Evolutionary conservation across 495 filamentous ascomycete genomes (phyloP).

Genomic region (Penicillium silybi): DNA sequence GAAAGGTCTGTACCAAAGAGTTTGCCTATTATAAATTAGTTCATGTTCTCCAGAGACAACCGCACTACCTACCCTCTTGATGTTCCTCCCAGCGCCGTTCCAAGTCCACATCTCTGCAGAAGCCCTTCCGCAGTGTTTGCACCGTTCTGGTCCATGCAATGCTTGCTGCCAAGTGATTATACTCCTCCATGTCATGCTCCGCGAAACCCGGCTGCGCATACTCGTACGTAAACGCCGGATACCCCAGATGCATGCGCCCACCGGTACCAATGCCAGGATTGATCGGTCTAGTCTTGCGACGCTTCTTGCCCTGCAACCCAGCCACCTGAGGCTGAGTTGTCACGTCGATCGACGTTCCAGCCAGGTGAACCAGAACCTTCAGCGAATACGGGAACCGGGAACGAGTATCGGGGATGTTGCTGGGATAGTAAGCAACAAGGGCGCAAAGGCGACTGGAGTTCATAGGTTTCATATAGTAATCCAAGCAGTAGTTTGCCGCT

Average conservation of each 20-base stretch:
- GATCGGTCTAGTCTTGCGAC: constrained; percentile 43
- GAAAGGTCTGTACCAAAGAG: constrained; percentile 43
- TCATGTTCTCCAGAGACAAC: too few relatives aligned
- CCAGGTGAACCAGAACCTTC: constrained; percentile 52
- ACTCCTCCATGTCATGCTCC: constrained; percentile 48
- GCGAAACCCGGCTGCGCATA: constrained; percentile 54
- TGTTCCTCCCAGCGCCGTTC: constrained; percentile 59
- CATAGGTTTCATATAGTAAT: constrained; percentile 48
- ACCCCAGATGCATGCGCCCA: constrained; percentile 36
- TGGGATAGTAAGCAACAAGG: constrained; percentile 60
- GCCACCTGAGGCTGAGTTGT: constrained; percentile 43
- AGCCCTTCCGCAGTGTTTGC: constrained; percentile 48
- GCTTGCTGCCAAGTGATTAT: constrained; percentile 47
- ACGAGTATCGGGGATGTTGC: constrained; percentile 46
- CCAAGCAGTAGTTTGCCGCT: constrained; percentile 55
- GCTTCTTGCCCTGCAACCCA: constrained; percentile 62
- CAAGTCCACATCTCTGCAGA: constrained; percentile 55
- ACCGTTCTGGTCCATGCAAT: constrained; percentile 57
- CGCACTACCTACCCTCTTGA: constrained; percentile 40
- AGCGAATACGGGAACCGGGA: constrained; percentile 46
- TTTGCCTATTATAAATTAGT: constrained; percentile 29
- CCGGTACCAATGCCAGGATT: constrained; percentile 54
- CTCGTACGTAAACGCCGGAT: constrained; percentile 47
- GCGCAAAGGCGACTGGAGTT: constrained; percentile 44
- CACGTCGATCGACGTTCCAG: constrained; percentile 45